Conservation (phyloP, 441 rosid species). For the Euphorbia celastroides region DNA sequence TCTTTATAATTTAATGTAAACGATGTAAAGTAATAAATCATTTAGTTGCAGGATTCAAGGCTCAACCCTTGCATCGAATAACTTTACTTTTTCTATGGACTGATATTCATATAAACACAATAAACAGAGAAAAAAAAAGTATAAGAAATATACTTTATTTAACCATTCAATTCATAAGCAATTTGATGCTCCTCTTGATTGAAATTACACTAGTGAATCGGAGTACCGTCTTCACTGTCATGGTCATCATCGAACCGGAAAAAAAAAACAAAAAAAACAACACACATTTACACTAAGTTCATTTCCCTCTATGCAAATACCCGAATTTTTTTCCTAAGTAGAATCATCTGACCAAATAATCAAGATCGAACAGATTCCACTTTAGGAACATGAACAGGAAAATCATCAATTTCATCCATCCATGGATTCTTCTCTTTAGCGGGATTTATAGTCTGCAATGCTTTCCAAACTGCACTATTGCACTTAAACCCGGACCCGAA, state of each 20-base stretch:
- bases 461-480: constrained; percentile 80
- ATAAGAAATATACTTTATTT: not conserved
- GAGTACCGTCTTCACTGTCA: not conserved
- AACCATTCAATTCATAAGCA: not conserved
- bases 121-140: not conserved
- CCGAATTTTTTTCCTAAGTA: no score
- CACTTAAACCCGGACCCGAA: constrained; percentile 96
- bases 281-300: not conserved
- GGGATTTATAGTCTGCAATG: constrained; percentile 51
- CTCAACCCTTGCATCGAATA: no score
- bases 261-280: not conserved
- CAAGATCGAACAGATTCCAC: constrained; percentile 23
- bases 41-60: no score
- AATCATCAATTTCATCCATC: no score
- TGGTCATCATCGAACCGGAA: no score
- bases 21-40: no score
- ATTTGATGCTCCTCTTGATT: not conserved
- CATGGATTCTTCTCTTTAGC: constrained; percentile 55
- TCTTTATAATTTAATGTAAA: no score
- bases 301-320: no score
- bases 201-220: not conserved
- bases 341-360: not conserved
- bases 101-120: no score
- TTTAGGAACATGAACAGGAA: constrained; percentile 51
- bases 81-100: no score